Evolutionary conservation across 2,329 filamentous ascomycete species (phyloP).

Genomic region (Ceratocystis colombiana): DNA sequence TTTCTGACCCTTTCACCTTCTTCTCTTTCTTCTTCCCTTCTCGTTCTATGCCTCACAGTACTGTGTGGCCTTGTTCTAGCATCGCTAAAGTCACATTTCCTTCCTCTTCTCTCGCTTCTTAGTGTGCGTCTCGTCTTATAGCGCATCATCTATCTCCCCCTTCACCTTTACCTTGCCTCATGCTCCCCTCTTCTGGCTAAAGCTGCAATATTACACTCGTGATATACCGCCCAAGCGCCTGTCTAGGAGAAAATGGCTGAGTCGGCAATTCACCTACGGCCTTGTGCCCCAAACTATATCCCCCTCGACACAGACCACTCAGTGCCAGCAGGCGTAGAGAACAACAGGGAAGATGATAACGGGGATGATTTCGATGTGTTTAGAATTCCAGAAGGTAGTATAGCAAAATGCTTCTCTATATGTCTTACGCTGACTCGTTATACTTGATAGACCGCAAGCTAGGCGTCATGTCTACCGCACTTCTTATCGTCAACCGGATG

Average conservation of each 20-base stretch:
- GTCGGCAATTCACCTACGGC: constrained; percentile 1
- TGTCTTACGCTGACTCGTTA: neutral
- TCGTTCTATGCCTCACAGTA: neutral
- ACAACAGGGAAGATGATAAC: neutral
- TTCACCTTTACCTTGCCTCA: neutral
- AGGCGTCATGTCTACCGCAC: constrained; percentile 37
- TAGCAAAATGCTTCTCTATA: neutral
- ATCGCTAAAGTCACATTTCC: neutral
- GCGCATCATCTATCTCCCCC: too few species aligned
- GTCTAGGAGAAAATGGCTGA: neutral
- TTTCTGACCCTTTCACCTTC: neutral
- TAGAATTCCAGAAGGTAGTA: constrained; percentile 22
- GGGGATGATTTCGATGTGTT: constrained; percentile 20
- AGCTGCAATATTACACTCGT: neutral
- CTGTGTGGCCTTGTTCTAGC: neutral
- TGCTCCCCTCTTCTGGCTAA: neutral
- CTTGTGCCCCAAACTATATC: constrained; percentile 5
- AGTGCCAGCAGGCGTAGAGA: neutral
- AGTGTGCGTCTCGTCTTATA: neutral
- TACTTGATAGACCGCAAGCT: constrained; percentile 19
- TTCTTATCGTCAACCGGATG: constrained; percentile 50
- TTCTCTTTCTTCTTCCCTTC: neutral
- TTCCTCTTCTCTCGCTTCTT: neutral
- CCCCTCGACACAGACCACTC: neutral
- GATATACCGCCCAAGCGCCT: constrained; percentile 6